A percentile compares a stretch with the other conserved stretches of the same genome.
Evolutionary conservation across 2,329 filamentous ascomycete species (phyloP).

Genomic region (Diplodia scrobiculata): DNA sequence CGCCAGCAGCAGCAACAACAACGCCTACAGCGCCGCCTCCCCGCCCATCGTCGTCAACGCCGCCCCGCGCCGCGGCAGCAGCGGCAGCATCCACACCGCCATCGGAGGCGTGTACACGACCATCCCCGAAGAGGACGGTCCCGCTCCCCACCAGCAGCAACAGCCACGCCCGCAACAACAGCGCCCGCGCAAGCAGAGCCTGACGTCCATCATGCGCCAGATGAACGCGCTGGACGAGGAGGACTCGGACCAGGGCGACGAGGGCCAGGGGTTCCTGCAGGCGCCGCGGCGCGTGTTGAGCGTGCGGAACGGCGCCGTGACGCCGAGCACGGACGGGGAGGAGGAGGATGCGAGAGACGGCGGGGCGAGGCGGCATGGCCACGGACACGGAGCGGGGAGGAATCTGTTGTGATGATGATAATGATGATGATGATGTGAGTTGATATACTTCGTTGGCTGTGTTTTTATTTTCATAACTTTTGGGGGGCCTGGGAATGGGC

Average conservation of each 20-base stretch:
- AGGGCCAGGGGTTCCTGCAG: neutral
- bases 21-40: too few relatives aligned
- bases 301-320: slow-evolving; percentile 21
- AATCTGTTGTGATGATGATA: neutral
- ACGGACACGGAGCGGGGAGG: neutral
- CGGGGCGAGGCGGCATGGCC: neutral
- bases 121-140: neutral
- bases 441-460: neutral
- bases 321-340: slow-evolving; percentile 5
- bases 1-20: neutral
- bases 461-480: neutral
- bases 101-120: neutral
- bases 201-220: slow-evolving; percentile 15
- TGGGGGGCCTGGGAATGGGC: neutral
- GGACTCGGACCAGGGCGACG: neutral
- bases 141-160: neutral
- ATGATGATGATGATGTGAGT: neutral
- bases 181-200: slow-evolving; percentile 5
- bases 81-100: neutral
- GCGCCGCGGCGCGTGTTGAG: slow-evolving; percentile 6
- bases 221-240: slow-evolving; percentile 19
- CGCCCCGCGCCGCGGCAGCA: neutral
- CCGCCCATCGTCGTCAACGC: neutral
- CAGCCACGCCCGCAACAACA: neutral
- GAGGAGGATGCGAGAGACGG: neutral